These are phyloP conservation scores for Neohortaea acidophila DNA, from an alignment of 495 filamentous ascomycete genomes.

Conservation along the genomic window DNA sequence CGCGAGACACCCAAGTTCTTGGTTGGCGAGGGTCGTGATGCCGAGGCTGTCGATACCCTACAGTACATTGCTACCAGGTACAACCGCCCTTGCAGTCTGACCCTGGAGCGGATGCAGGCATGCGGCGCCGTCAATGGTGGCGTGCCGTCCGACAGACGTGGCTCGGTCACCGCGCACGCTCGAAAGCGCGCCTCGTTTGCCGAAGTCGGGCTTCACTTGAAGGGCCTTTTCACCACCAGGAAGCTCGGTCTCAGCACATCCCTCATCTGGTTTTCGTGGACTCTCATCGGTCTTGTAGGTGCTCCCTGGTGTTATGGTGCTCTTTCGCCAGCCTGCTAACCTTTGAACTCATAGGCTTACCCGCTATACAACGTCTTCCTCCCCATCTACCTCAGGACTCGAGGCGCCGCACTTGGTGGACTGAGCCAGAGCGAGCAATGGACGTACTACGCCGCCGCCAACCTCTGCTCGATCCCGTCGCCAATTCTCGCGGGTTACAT, in stretches of 20 bases:
- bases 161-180: slow-evolving; percentile 10
- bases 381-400: slow-evolving; percentile 19
- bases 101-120: slow-evolving; percentile 41
- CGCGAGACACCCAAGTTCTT: slow-evolving; percentile 62
- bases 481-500: slow-evolving; percentile 51
- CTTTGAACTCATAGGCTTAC: slow-evolving; percentile 9
- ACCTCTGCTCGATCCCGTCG: slow-evolving; percentile 47
- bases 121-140: slow-evolving; percentile 8
- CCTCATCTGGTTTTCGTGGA: slow-evolving; percentile 55
- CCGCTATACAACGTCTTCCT: slow-evolving; percentile 46
- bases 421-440: slow-evolving; percentile 40
- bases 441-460: slow-evolving; percentile 58
- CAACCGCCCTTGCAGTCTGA: slow-evolving; percentile 46
- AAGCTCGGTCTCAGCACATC: slow-evolving; percentile 44
- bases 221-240: slow-evolving; percentile 47
- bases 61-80: slow-evolving; percentile 47
- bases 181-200: slow-evolving; percentile 30
- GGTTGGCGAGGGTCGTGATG: slow-evolving; percentile 47
- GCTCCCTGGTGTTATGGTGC: neutral
- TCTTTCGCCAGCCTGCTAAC: slow-evolving; percentile 1
- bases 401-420: slow-evolving; percentile 32
- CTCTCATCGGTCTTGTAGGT: slow-evolving; percentile 53
- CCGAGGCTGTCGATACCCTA: slow-evolving; percentile 43
- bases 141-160: neutral
- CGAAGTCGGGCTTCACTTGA: slow-evolving; percentile 41